Base-by-base conservation (phyloP, 2,329 filamentous ascomycete genomes). In the Coleophoma crateriformis region DNA sequence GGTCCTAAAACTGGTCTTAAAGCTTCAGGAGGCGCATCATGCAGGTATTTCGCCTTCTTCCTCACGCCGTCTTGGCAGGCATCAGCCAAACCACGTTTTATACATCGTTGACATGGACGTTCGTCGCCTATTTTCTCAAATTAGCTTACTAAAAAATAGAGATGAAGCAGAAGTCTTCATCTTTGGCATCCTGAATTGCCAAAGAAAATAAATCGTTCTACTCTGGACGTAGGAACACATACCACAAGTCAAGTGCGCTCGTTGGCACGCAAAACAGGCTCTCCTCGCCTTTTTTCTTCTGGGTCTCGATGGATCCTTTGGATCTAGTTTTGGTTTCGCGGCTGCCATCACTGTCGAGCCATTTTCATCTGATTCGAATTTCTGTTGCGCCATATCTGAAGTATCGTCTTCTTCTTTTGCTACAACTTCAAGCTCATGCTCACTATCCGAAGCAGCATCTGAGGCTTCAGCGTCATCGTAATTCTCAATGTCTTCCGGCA, bases 1-100 rank as follows among this genome's bases (percentile, higher is more conserved):
- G 84, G 82, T 5, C 85, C 84, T 44, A 94, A 78, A 39, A 94
- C 90, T n/a, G 91, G 89, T 64, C 92, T 81, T 54, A 96, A 76
- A 42, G 90, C 90, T 66, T 95, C 90, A 47, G 90, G 83, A 34
- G 92, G 91, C 22, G 92, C 90, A 76, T 97, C 94, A 64, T 97
- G 91, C 50, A 99, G 87, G 68, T 99, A 99, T 69, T 99, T 99
- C 47, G 94, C 94, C 77, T 97, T 99, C 71, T 99, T 99, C 55
- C 94, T 87, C 46, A 97, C 90, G 48, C 94, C 94, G 65, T 99
- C 94, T 68, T 96, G 90, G 64, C 94, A 99, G 53, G 83, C 83
- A 66, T 96, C 90, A 62, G 90, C 88, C 19, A 97, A 80, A 42
- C 90, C 89, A 61, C 94, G 86, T 70, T 96, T 96, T 60, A 97